Evolutionary conservation across 2,329 filamentous ascomycete species (phyloP), one percentile per base, ranked within the genome.

Genomic region (Xylariaceae sp.): DNA sequence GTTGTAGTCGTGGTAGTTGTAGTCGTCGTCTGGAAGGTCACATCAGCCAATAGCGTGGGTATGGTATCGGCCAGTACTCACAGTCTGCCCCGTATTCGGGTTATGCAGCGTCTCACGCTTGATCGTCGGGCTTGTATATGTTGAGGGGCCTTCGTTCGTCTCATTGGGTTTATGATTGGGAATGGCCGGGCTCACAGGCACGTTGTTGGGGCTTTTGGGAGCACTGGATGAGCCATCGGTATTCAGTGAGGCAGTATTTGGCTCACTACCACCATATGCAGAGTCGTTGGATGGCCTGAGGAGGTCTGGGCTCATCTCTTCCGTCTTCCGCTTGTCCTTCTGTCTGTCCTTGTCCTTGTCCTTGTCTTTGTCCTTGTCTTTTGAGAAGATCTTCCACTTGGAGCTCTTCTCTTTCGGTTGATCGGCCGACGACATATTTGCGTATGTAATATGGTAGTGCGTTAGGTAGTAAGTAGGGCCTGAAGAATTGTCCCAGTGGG

Each of bases 71-170:
- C 21, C 21, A 22, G 12, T 22, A 12, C 21, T 22, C 15, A 29
- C 27, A n/a, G 27, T 29, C 27, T 29, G 27, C 5, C 27, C 27
- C 7, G 27, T 29, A 6, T 6, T 29, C 12, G 27, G 27, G 27
- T 29, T 29, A 22, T 22, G 21, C 7, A 22, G 21, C 15, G 27
- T 29, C 27, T 29, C 27, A 10, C 15, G 7, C 15, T 10, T 29
- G 27, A 29, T 29, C 4, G 27, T 29, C 27, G 27, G 27, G 27
- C 27, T 29, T 10, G 27, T 29, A 12, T 29, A 29, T 12, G 27
- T 16, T 17, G 27, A 29, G 5, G 27, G 27, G 12, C 13, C 27
- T 6, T 29, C 27, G 6, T n/a, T 15, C 15, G 6, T 29, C 13
- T 6, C 8, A 15, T 17, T 29, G 8, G 27, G 7, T 22, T 7